Evolutionary conservation across 73 alveolate genomes (phyloP).

Genomic region (Paramecium primaurelia): DNA sequence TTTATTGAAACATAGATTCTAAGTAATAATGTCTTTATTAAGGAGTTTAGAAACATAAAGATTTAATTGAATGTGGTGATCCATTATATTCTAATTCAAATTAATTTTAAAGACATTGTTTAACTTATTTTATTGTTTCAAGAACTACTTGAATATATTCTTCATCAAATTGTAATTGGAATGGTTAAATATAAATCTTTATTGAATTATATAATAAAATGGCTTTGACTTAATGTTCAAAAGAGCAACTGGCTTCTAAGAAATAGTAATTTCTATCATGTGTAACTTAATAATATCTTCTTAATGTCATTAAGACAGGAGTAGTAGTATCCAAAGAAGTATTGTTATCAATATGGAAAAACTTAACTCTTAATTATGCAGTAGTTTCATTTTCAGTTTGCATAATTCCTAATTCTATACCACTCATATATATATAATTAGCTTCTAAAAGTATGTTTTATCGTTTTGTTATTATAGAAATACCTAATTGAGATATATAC

Average conservation of each 20-base stretch:
- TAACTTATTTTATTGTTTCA: slow-evolving; percentile 25
- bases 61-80: slow-evolving; percentile 22
- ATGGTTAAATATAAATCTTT: background rate
- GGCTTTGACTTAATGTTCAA: slow-evolving; percentile 14
- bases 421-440: background rate
- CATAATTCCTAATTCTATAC: background rate
- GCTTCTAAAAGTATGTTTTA: background rate
- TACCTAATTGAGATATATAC: background rate
- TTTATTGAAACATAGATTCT: background rate
- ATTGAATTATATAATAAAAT: background rate
- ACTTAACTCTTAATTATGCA: slow-evolving; percentile 44
- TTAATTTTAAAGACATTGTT: background rate
- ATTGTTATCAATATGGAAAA: slow-evolving; percentile 50
- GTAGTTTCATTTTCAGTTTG: slow-evolving; percentile 14
- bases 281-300: slow-evolving; percentile 19
- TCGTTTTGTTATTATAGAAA: background rate
- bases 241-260: slow-evolving; percentile 12
- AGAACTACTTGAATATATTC: slow-evolving; percentile 26
- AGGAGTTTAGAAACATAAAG: background rate
- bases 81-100: slow-evolving; percentile 34
- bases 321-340: slow-evolving; percentile 32
- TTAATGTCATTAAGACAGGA: slow-evolving; percentile 24
- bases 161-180: slow-evolving; percentile 48
- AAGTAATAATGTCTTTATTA: slow-evolving; percentile 6
- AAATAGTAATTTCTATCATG: slow-evolving; percentile 22